phyloP scores from a whole-genome alignment of 495 filamentous ascomycete genomes.

The Bombardia bombarda region DNA sequence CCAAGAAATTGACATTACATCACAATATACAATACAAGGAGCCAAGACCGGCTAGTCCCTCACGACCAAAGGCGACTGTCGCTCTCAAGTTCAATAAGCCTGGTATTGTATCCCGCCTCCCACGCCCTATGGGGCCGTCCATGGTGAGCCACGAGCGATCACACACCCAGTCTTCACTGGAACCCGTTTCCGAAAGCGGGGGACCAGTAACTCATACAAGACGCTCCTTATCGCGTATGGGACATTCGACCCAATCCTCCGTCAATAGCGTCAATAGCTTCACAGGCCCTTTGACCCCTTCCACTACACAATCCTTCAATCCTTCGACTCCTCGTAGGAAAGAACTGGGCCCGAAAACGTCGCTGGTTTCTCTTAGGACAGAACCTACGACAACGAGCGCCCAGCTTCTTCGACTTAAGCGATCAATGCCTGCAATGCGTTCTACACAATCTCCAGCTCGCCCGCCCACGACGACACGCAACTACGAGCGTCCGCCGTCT shows the following conservation, averaged over 20 bases:
- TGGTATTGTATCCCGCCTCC: slow-evolving; percentile 40
- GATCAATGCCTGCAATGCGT: slow-evolving; percentile 78
- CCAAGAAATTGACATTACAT: slow-evolving; percentile 75
- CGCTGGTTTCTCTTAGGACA: slow-evolving; percentile 40
- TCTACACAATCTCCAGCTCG: slow-evolving; percentile 39
- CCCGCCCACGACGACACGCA: slow-evolving; percentile 24
- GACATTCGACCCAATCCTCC: slow-evolving; percentile 61
- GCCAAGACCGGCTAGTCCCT: slow-evolving; percentile 54
- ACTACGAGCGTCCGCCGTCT: slow-evolving; percentile 45
- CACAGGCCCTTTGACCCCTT: slow-evolving; percentile 50
- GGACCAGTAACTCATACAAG: slow-evolving; percentile 52
- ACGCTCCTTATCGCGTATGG: slow-evolving; percentile 56
- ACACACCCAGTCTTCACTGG: slow-evolving; percentile 67
- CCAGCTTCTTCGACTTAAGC: slow-evolving; percentile 73
- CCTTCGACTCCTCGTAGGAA: slow-evolving; percentile 53
- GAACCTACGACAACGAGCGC: slow-evolving; percentile 64
- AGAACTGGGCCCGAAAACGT: slow-evolving; percentile 48
- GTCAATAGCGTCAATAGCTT: slow-evolving; percentile 35
- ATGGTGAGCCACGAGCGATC: slow-evolving; percentile 51
- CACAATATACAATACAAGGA: slow-evolving; percentile 86
- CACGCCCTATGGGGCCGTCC: slow-evolving; percentile 49
- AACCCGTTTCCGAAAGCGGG: slow-evolving; percentile 88
- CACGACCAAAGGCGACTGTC: slow-evolving; percentile 62
- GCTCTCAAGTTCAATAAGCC: slow-evolving; percentile 82
- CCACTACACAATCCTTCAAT: slow-evolving; percentile 44